Evolutionary conservation across 2,329 filamentous ascomycete genomes (phyloP).

Genomic region (Laburnicola sp.): DNA sequence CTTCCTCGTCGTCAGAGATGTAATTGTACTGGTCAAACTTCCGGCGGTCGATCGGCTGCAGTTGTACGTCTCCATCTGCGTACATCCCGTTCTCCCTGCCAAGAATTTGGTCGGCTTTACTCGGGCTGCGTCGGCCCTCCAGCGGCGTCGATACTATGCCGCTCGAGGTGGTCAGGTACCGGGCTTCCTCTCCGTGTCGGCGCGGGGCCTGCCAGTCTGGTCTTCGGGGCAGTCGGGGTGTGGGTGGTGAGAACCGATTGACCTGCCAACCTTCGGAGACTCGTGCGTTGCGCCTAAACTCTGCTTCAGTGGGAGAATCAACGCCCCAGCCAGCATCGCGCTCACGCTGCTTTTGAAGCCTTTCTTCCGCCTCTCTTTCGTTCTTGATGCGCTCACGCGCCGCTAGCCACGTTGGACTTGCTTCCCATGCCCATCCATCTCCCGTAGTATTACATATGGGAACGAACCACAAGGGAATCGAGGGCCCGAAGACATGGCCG

Average conservation of each 20-base stretch:
- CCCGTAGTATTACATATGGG: conserved; percentile 85
- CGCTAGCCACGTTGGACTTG: conserved; percentile 75
- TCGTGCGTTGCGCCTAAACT: conserved; percentile 37
- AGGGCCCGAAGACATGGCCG: conserved; percentile 76
- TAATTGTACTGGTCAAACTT: conserved; percentile 43
- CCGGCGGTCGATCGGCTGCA: conserved; percentile 47
- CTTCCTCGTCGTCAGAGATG: conserved; percentile 46
- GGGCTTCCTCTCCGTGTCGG: conserved; percentile 31
- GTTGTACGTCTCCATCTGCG: conserved; percentile 44
- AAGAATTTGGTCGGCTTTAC: conserved; percentile 49
- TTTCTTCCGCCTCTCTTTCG: conserved; percentile 43
- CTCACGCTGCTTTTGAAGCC: conserved; percentile 65
- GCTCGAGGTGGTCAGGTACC: conserved; percentile 41
- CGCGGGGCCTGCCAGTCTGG: conserved; percentile 37
- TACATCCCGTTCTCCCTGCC: conserved; percentile 44
- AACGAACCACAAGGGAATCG: conserved; percentile 72
- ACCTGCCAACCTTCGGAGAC: conserved; percentile 36
- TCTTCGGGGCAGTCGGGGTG: conserved; percentile 30
- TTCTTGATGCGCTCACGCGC: conserved; percentile 64
- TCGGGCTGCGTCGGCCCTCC: conserved; percentile 43
- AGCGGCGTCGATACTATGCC: conserved; percentile 37
- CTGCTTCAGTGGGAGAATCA: conserved; percentile 44
- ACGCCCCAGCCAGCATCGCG: conserved; percentile 68
- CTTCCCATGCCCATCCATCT: conserved; percentile 93
- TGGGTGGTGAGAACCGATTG: conserved; percentile 30